Base-by-base conservation (phyloP, 1,139 yeast species). In the Pichia sp. region DNA sequence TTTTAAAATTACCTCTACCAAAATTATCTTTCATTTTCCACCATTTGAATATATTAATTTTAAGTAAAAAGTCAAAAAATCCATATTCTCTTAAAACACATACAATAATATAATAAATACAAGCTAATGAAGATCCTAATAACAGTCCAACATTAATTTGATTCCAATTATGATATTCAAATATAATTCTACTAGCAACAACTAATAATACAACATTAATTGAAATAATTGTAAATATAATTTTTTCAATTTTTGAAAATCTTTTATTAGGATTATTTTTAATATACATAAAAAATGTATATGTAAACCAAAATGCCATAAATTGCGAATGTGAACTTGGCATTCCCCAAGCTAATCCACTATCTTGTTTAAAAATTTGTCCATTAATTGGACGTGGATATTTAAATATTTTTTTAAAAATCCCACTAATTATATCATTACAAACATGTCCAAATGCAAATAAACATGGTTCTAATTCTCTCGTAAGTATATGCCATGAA, bases 241-340 rank as follows among this genome's bases (percentile, higher is more conserved):
- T 9, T 64, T 50, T 24, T 4, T 27, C 26, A 11, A 27, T 11
- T 27, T 32, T 9, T 35, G 22, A 2, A 8, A 31, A n/a, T 2
- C 37, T 8, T 10, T 26, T 30, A 39, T 38, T 27, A 24, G 46
- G 41, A 44, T 50, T 45, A 2, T 56, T 55, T 75, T 66, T 75
- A 48, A 70, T 71, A 32, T 69, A 61, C 59, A 76, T 70, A 52
- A 87, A 70, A 8, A 73, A 60, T 46, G 79, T 69, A 62, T 87
- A 89, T 4, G 80, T 73, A 16, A 82, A 76, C 56, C 84, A 81
- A 63, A 81, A 92, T 1, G 95, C 94, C 89, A 89, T 85, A 64
- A 90, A 92, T 65, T 92, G 98, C 0, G 96, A 80, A 63, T 92
- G 98, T 2, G 97, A 96, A 46, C 92, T 81, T 0, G 98, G 98